phyloP scores from a whole-genome alignment of 352 stramenopile species.

The Aphanomyces astaci region DNA sequence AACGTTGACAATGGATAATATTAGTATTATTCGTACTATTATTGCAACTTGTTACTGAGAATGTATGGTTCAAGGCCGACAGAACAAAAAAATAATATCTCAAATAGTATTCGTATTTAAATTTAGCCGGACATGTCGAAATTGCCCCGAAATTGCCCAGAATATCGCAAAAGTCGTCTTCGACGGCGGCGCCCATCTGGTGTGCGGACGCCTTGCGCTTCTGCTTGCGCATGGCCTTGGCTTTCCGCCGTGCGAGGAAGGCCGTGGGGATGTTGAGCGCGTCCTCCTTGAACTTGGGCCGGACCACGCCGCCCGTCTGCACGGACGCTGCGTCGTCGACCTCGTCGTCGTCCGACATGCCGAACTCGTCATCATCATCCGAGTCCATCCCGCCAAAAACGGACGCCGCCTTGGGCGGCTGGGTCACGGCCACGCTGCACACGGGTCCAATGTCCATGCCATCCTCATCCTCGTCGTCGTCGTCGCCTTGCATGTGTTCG shows the following conservation, averaged over 20 bases:
- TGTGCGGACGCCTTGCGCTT: constrained; percentile 56
- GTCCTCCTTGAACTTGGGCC: constrained; percentile 47
- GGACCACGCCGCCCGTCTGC: constrained; percentile 32
- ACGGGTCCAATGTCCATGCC: background rate
- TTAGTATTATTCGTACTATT: too few relatives aligned
- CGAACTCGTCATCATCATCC: constrained; percentile 32
- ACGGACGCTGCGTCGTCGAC: background rate
- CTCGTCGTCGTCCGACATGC: constrained; percentile 24
- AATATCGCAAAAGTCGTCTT: constrained; percentile 51
- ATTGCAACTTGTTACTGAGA: too few relatives aligned
- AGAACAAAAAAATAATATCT: background rate
- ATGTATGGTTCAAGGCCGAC: too few relatives aligned
- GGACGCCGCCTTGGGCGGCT: constrained; percentile 27
- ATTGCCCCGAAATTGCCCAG: constrained; percentile 38
- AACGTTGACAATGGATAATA: too few relatives aligned
- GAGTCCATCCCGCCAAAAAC: constrained; percentile 52
- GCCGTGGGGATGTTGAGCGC: constrained; percentile 51
- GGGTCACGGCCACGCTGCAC: background rate
- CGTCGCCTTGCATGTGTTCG: constrained; percentile 25
- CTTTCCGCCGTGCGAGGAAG: constrained; percentile 44
- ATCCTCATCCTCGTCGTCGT: constrained; percentile 27
- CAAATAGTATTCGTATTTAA: background rate
- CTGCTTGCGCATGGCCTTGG: constrained; percentile 69
- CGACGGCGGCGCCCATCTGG: constrained; percentile 42
- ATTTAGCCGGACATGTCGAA: constrained; percentile 15